A percentile compares a stretch with the other conserved stretches of the same genome.
Evolutionary conservation across 1,284 basidiomycete species (phyloP).

Genomic region (Irpex sp.): DNA sequence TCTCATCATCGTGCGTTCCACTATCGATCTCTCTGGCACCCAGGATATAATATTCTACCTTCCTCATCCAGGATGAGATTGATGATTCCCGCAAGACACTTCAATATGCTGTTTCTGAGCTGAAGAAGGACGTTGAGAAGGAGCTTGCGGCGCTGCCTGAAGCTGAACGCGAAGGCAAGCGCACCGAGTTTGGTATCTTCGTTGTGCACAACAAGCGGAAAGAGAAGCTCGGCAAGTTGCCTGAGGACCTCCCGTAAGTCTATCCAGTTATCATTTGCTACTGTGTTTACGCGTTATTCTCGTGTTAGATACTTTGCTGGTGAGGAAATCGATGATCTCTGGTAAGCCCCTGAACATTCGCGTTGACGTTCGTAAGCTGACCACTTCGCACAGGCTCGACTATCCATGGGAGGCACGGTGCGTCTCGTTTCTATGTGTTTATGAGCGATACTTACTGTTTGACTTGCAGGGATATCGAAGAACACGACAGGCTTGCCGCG

Average conservation of each 20-base stretch:
- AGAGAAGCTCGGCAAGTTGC: slow-evolving; percentile 74
- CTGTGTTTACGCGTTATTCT: neutral
- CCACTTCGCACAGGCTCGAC: slow-evolving; percentile 55
- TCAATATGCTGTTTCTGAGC: slow-evolving; percentile 82
- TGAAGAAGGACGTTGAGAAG: slow-evolving; percentile 81
- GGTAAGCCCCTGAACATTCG: slow-evolving; percentile 25
- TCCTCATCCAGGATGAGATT: slow-evolving; percentile 75
- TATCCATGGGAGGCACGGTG: slow-evolving; percentile 82
- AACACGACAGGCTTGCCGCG: slow-evolving; percentile 64
- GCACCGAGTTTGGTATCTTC: slow-evolving; percentile 86
- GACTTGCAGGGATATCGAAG: slow-evolving; percentile 64
- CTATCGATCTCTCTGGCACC: slow-evolving; percentile 12
- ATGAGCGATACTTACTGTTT: slow-evolving; percentile 1
- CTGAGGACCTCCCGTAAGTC: slow-evolving; percentile 58
- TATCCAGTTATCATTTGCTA: slow-evolving; percentile 2
- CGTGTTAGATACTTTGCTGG: slow-evolving; percentile 62
- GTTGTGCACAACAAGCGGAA: slow-evolving; percentile 96
- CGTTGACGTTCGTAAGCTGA: slow-evolving; percentile 14
- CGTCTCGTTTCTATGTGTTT: slow-evolving; percentile 27
- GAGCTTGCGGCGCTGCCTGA: slow-evolving; percentile 66
- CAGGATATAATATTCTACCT: slow-evolving; percentile 3
- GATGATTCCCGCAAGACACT: slow-evolving; percentile 92
- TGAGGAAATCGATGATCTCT: slow-evolving; percentile 56
- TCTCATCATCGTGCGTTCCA: slow-evolving; percentile 73
- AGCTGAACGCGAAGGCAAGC: slow-evolving; percentile 65